phyloP scores from a whole-genome alignment of 208 protist genomes.

The Trypanosoma avium region DNA sequence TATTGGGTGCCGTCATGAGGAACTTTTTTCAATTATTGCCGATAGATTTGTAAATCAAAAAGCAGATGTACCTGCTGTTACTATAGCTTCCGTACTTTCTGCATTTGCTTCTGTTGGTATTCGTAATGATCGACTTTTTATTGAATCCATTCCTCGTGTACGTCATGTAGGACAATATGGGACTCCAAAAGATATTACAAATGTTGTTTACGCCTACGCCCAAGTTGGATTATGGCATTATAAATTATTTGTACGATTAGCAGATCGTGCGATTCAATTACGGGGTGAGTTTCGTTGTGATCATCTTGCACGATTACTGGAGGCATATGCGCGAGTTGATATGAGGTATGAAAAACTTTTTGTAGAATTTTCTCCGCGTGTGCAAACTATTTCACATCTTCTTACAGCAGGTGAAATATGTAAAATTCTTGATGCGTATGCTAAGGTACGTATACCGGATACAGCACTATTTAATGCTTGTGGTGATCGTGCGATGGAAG shows the following conservation, averaged over 20 bases:
- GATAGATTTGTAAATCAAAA: constrained; percentile 62
- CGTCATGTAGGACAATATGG: constrained; percentile 79
- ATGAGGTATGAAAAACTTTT: constrained; percentile 84
- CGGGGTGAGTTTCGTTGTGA: constrained; percentile 51
- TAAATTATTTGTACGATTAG: constrained; percentile 78
- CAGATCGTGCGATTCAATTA: constrained; percentile 72
- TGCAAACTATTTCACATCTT: constrained; percentile 63
- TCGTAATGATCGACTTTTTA: constrained; percentile 74
- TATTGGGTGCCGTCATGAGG: constrained; percentile 36
- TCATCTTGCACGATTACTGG: constrained; percentile 46
- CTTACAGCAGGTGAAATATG: constrained; percentile 42
- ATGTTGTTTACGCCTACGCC: constrained; percentile 78
- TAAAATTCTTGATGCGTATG: constrained; percentile 52
- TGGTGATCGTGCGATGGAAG: constrained; percentile 32
- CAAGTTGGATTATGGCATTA: constrained; percentile 84
- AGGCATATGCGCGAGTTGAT: constrained; percentile 61
- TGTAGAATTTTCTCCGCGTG: constrained; percentile 59
- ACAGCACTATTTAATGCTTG: constrained; percentile 47
- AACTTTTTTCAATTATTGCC: constrained; percentile 75
- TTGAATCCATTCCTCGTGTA: constrained; percentile 79
- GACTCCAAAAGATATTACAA: constrained; percentile 63
- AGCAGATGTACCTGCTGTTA: constrained; percentile 57
- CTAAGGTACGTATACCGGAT: constrained; percentile 39
- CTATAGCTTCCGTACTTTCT: constrained; percentile 64
- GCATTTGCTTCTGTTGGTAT: constrained; percentile 64